Base-by-base conservation (phyloP, 1,139 yeast species). In the Debaryomyces sp. region DNA sequence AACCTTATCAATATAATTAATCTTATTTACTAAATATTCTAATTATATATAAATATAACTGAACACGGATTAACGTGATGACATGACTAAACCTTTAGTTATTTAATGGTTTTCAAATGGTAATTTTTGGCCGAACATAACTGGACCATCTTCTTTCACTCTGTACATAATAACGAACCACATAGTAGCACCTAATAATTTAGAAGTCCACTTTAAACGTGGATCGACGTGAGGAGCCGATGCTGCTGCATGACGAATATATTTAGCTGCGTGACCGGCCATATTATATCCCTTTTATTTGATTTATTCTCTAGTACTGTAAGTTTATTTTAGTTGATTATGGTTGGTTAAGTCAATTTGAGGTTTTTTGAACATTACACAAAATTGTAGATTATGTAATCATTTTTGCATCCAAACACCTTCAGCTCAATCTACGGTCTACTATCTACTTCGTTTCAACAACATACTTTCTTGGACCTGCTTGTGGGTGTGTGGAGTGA, bases 91-190 rank as follows among this genome's bases (percentile, higher is more conserved):
- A 38, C 26, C 32, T 34, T 9, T 18, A 9, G n/a, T 29, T 22
- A 12, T 27, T 46, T 61, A 65, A 50, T 72, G 75, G 56, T 70
- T 69, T 63, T 73, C 78, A 53, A 73, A 73, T 40, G 78, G 78
- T 58, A 71, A 66, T 56, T 72, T 73, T 49, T 67, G 66, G 27
- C 78, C 85, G 59, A 78, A 73, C 77, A 83, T 78, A 36, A 80
- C 82, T 51, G 82, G 81, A 54, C 83, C 84, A 57, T 83, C 92
- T 68, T 87, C 86, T 68, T 86, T 84, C 44, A 87, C 73, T 67
- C 96, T 76, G 78, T 87, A 87, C 66, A 88, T 79, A 55, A 88
- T 80, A 86, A 89, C 88, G 68, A 87, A 88, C 91, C 94, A 87
- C 92, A 87, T 85, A 53, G 90, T 80, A 41, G 92, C 95, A 7